phyloP scores from a whole-genome alignment of 805 yeast genomes.

The Metschnikowia matae region DNA sequence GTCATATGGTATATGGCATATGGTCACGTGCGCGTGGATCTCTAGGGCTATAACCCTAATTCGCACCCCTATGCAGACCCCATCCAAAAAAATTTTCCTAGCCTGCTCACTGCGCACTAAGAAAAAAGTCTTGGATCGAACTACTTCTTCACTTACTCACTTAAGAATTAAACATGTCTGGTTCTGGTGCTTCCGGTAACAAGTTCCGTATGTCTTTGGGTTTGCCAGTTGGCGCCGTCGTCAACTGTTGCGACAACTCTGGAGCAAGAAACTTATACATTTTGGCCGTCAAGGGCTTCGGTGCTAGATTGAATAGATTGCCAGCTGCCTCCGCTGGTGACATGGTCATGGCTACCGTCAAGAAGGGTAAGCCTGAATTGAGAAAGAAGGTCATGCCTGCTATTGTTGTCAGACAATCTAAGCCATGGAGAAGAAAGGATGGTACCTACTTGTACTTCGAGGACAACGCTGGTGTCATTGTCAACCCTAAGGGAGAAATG shows the following conservation, averaged over 20 bases:
- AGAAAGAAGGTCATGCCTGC: conserved; percentile 99
- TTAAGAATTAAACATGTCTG: conserved; percentile 57
- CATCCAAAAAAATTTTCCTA: conserved; percentile 20
- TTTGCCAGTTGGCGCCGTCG: conserved; percentile 99
- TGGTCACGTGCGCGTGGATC: conserved; percentile 11
- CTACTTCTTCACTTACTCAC: conserved; percentile 17
- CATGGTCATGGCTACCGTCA: conserved; percentile 98
- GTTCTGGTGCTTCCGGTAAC: conserved; percentile 98
- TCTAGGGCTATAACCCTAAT: conserved; percentile 16
- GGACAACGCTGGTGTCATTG: conserved; percentile 99
- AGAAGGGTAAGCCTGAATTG: conserved; percentile 99
- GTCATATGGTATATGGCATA: too few relatives aligned
- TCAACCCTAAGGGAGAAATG: conserved; percentile 99
- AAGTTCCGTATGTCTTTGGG: conserved; percentile 99
- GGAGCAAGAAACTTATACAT: conserved; percentile 99
- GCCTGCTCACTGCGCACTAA: conserved; percentile 17
- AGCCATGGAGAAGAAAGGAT: conserved; percentile 99
- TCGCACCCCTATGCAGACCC: conserved; percentile 8
- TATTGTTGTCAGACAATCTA: conserved; percentile 97
- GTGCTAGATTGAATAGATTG: conserved; percentile 99
- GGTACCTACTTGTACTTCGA: conserved; percentile 99
- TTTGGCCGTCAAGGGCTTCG: conserved; percentile 97
- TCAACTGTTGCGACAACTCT: conserved; percentile 99
- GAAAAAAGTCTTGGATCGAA: conserved; percentile 12
- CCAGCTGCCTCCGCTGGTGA: conserved; percentile 99